These are phyloP conservation scores for Arthrocladium fulminans DNA, from an alignment of 2,329 filamentous ascomycete species.

Conservation along the genomic window DNA sequence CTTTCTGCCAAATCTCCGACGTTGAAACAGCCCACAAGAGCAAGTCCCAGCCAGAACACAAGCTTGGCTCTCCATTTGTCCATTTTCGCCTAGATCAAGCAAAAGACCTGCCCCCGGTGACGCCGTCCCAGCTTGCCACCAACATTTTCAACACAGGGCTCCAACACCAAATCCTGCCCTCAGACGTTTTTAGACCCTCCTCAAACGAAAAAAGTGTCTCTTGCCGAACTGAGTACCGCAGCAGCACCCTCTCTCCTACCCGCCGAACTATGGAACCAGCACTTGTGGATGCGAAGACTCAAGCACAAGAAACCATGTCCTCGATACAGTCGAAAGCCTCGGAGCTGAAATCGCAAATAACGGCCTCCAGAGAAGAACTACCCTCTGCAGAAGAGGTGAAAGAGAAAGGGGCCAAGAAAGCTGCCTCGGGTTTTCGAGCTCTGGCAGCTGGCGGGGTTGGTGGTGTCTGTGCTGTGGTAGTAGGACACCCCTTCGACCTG, in stretches of 20 bases:
- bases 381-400: constrained; percentile 41
- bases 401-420: constrained; percentile 43
- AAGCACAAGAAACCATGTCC: constrained; percentile 1
- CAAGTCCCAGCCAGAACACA: not conserved
- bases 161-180: no score
- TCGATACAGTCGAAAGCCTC: constrained; percentile 7
- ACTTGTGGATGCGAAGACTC: constrained; percentile 1
- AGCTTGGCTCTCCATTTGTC: not conserved
- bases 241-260: not conserved
- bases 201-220: no score
- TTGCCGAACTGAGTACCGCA: not conserved
- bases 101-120: not conserved
- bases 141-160: no score
- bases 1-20: not conserved
- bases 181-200: no score
- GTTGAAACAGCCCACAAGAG: not conserved
- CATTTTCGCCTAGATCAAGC: not conserved
- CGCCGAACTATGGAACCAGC: constrained; percentile 17
- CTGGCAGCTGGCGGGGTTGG: constrained; percentile 85
- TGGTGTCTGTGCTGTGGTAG: constrained; percentile 84
- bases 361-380: constrained; percentile 23
- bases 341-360: constrained; percentile 14
- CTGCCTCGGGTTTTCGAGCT: constrained; percentile 62
- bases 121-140: not conserved
- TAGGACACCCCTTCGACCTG: constrained; percentile 93